A percentile compares a stretch with the other conserved stretches of the same genome.
Conservation (phyloP, 1,139 yeast species). For the Arxiozyma heterogenica region DNA sequence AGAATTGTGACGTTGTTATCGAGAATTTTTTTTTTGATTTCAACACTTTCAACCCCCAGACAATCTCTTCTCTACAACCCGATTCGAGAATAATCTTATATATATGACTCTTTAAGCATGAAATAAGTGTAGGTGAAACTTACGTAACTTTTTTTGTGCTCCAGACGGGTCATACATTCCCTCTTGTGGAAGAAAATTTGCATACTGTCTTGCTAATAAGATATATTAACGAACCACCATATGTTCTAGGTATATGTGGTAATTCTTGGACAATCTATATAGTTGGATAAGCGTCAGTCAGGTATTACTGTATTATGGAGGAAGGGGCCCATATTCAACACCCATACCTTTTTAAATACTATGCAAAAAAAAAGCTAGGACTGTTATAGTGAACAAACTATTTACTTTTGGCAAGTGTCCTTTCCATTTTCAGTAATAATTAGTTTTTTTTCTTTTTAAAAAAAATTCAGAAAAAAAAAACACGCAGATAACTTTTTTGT, state of each 20-base stretch:
- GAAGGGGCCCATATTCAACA: background rate
- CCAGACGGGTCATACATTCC: constrained; percentile 21
- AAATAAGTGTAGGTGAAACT: background rate
- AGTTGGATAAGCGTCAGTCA: too few species aligned
- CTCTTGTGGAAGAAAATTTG: background rate
- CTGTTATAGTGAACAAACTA: background rate
- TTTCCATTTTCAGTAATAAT: background rate
- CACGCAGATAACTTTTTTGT: background rate
- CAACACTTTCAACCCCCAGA: constrained; percentile 19
- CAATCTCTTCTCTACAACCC: constrained; percentile 32
- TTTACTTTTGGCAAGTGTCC: background rate
- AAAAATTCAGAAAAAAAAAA: too few species aligned
- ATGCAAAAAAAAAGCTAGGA: background rate
- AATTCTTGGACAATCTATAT: too few species aligned
- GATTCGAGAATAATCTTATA: constrained; percentile 23
- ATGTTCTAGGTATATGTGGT: too few species aligned
- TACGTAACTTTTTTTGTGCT: constrained; percentile 12
- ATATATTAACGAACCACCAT: background rate
- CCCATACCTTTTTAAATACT: background rate
- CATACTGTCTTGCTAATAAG: background rate
- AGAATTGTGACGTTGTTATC: constrained; percentile 25
- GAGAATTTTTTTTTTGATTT: constrained; percentile 4
- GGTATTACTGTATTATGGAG: too few species aligned
- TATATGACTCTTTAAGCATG: constrained; percentile 11
- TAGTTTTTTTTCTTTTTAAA: too few species aligned